Evolutionary conservation across 2,329 filamentous ascomycete genomes (phyloP).

Genomic region (Ophiostoma quercus): DNA sequence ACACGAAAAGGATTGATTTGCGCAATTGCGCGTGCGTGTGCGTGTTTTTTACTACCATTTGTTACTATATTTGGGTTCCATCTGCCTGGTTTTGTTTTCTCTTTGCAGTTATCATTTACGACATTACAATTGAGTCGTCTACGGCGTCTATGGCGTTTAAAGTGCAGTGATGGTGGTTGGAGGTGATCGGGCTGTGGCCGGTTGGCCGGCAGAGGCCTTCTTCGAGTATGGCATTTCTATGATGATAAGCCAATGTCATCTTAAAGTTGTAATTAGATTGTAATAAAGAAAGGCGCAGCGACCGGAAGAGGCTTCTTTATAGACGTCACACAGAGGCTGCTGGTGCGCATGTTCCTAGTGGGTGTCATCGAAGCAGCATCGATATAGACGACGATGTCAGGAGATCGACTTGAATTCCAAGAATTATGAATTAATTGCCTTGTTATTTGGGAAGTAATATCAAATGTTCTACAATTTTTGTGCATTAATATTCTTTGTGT

Average conservation of each 20-base stretch:
- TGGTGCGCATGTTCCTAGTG: background rate
- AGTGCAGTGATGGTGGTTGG: background rate
- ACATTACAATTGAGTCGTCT: constrained; percentile 5
- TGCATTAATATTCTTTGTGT: no score
- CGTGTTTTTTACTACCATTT: constrained; percentile 15
- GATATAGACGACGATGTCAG: background rate
- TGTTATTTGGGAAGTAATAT: background rate
- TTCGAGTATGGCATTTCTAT: background rate
- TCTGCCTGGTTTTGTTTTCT: constrained; percentile 10
- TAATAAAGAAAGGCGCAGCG: no score
- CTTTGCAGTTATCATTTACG: background rate
- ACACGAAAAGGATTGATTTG: background rate
- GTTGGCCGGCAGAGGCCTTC: background rate
- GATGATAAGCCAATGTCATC: background rate
- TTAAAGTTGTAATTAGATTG: no score
- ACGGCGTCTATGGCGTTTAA: background rate
- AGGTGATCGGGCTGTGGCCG: background rate
- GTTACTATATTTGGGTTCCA: constrained; percentile 17
- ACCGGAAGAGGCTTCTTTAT: no score
- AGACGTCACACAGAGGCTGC: no score
- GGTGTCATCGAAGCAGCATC: background rate
- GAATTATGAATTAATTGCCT: background rate
- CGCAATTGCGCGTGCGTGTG: background rate
- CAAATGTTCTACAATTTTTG: no score
- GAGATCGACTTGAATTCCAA: background rate